Evolutionary conservation across 441 rosid species (phyloP).

Genomic region (Isatis lusitanica): DNA sequence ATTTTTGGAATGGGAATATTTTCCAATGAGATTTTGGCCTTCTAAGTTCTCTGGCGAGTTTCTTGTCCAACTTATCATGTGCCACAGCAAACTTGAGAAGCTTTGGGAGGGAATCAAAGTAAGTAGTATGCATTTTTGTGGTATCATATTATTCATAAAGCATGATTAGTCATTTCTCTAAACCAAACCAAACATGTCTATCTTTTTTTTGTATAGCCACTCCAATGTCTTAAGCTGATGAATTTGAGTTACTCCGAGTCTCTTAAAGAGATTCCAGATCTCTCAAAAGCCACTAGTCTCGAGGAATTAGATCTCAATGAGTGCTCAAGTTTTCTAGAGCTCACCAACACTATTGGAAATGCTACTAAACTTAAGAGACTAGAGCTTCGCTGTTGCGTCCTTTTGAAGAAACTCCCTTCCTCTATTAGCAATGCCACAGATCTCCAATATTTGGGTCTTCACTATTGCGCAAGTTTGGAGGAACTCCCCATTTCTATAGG

Average conservation of each 20-base stretch:
- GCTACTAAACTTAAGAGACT: too few species aligned
- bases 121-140: not conserved
- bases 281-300: conserved; percentile 1
- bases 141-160: not conserved
- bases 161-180: not conserved
- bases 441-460: too few species aligned
- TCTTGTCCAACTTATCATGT: conserved; percentile 23
- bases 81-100: conserved; percentile 21
- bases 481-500: too few species aligned
- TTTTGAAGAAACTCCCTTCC: too few species aligned
- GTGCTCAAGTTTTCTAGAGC: too few species aligned
- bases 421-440: too few species aligned
- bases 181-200: not conserved
- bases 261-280: conserved; percentile 18
- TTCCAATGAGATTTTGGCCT: not conserved
- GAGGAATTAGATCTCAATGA: not conserved
- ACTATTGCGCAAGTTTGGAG: too few species aligned
- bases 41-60: not conserved
- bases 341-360: too few species aligned
- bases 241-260: not conserved
- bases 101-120: conserved; percentile 40
- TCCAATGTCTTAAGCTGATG: not conserved
- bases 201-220: not conserved
- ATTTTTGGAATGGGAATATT: not conserved
- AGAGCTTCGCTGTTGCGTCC: too few species aligned